Base-by-base conservation (phyloP, 2,329 filamentous ascomycete species). In the Cadophora sp. region DNA sequence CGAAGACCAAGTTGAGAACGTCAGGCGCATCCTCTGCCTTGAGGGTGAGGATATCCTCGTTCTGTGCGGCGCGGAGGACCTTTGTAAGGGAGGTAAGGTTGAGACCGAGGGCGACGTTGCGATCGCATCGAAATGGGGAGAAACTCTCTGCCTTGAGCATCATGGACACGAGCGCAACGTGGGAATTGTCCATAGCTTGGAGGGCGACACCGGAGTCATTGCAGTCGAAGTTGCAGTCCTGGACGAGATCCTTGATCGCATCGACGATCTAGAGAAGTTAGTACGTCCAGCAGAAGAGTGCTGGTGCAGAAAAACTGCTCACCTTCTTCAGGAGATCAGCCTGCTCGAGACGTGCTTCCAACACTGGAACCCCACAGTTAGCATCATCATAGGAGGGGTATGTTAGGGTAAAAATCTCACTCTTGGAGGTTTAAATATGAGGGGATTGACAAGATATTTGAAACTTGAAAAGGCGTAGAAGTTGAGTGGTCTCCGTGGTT, bases 181-280 rank as follows among this genome's bases (percentile, higher is more conserved):
- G 96, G 62, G 94, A 98, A 89, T 98, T 99, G 86, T 99, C 96
- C 97, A 99, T 99, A 78, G 96, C 96, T 83, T 99, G 96, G 66
- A 99, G 92, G 62, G 95, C 94, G 78, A 99, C 96, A 71, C 96
- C 96, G 65, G 93, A 95, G 87, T 99, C 97, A 91, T 98, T 99
- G 91, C 97, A 99, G 87, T 99, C 96, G 84, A 99, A 99, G 85
- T 99, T 99, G 90, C 96, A 99, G 84, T 99, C 96, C 83, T 98
- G 96, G 64, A 99, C 96, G 62, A 99, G 90, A 78, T 99, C 96
- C 84, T 97, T 98, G 90, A 99, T 97, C 76, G 97, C 93, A 80
- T 99, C 97, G 78, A 99, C 94, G 72, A 98, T 93, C 94, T 97
- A 74, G 34, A 70, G 53, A 62, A 19, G 61, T 78, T 66, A 78